Evolutionary conservation across 2,329 filamentous ascomycete genomes (phyloP).

Genomic region (Sporothrix sp.): DNA sequence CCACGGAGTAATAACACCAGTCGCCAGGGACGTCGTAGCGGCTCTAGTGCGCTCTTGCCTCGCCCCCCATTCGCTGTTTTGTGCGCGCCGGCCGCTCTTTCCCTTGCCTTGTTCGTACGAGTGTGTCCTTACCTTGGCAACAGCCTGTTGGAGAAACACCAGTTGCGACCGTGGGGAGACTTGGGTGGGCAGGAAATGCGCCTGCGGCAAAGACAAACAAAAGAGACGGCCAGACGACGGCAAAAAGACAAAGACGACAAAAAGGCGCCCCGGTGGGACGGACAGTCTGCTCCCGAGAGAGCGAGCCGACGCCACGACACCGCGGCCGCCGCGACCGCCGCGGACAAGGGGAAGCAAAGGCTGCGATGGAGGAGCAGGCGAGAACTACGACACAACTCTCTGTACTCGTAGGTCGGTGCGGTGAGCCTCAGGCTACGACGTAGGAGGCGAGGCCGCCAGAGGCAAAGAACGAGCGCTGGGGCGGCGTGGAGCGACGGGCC

Average conservation of each 20-base stretch:
- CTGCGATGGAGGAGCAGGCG: too few relatives aligned
- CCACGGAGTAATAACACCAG: too few relatives aligned
- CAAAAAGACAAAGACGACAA: background rate
- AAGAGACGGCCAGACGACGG: too few relatives aligned
- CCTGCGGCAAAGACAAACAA: too few relatives aligned
- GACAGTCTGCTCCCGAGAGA: too few relatives aligned
- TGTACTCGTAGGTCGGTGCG: too few relatives aligned
- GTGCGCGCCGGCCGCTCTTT: background rate
- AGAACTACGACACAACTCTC: too few relatives aligned
- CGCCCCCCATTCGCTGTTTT: background rate
- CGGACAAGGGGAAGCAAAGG: too few relatives aligned
- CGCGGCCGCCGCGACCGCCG: too few relatives aligned
- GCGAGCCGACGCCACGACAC: too few relatives aligned
- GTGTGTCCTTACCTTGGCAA: background rate
- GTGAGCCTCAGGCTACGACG: background rate
- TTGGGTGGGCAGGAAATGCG: too few relatives aligned
- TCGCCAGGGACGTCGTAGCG: too few relatives aligned
- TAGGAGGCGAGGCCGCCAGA: background rate
- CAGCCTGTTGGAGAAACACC: background rate
- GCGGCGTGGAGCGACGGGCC: background rate
- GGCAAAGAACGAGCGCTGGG: slow-evolving; percentile 3
- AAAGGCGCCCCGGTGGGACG: background rate
- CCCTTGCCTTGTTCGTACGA: background rate
- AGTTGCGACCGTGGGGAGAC: background rate
- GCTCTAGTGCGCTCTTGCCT: background rate